Conservation (phyloP, 495 filamentous ascomycete genomes). For the Aspergillus panamensis region DNA sequence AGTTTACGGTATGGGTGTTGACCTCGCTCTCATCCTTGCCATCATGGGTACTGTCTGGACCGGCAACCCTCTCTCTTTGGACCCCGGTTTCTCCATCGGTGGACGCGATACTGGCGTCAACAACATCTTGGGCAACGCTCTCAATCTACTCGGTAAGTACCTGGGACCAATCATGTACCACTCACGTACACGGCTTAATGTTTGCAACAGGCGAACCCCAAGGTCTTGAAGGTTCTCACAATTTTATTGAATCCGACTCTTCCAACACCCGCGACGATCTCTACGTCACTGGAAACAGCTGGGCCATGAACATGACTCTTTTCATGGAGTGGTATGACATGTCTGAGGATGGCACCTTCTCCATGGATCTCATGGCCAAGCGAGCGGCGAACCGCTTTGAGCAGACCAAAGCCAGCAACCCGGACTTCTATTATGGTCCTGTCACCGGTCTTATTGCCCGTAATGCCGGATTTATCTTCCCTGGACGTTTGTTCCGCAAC, state of each 20-base stretch:
- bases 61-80: slow-evolving; percentile 40
- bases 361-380: slow-evolving; percentile 36
- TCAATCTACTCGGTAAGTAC: slow-evolving; percentile 26
- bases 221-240: slow-evolving; percentile 53
- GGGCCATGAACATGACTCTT: slow-evolving; percentile 41
- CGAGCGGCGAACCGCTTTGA: slow-evolving; percentile 40
- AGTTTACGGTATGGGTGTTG: slow-evolving; percentile 51
- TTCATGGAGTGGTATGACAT: slow-evolving; percentile 40
- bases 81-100: slow-evolving; percentile 42
- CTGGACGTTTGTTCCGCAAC: slow-evolving; percentile 45
- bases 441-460: slow-evolving; percentile 46
- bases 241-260: slow-evolving; percentile 54
- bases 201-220: slow-evolving; percentile 29
- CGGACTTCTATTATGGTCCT: slow-evolving; percentile 52
- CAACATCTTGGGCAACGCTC: slow-evolving; percentile 30
- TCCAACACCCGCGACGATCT: slow-evolving; percentile 54
- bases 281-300: slow-evolving; percentile 44
- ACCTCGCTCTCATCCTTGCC: slow-evolving; percentile 48
- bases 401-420: slow-evolving; percentile 48
- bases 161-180: background rate
- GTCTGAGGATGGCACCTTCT: slow-evolving; percentile 34
- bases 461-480: slow-evolving; percentile 47
- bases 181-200: background rate
- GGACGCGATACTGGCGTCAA: slow-evolving; percentile 29
- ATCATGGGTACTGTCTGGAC: slow-evolving; percentile 50